These are phyloP conservation scores for Perkinsus marinus DNA, from an alignment of 169 alveolate species.

Conservation along the genomic window DNA sequence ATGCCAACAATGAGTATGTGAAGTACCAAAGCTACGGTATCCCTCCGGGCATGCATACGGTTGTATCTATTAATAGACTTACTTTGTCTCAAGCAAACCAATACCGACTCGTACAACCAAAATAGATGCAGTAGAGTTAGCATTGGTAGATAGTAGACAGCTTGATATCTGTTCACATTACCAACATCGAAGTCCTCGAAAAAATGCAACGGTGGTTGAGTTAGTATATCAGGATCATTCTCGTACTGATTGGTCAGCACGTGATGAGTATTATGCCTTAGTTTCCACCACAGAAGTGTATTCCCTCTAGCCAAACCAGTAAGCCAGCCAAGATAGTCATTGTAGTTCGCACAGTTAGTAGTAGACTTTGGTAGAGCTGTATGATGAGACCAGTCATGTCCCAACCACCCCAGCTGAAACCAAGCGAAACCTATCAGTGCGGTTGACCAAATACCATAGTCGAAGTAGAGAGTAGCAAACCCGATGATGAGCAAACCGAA, in stretches of 20 bases:
- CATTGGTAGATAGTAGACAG: not conserved
- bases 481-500: not conserved
- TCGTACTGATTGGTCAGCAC: not conserved
- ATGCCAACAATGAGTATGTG: not conserved
- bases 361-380: not conserved
- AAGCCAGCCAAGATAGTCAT: not conserved
- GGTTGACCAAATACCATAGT: not conserved
- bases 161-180: not conserved
- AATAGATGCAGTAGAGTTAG: not conserved
- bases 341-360: not conserved
- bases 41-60: slow-evolving; percentile 1
- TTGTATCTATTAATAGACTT: not conserved
- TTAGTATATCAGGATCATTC: not conserved
- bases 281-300: not conserved
- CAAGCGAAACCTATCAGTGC: not conserved
- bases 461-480: not conserved
- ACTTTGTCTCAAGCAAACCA: not conserved
- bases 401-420: slow-evolving; percentile 6
- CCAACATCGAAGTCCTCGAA: not conserved
- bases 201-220: not conserved
- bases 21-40: not conserved
- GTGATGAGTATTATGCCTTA: slow-evolving; percentile 6
- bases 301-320: not conserved
- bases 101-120: not conserved
- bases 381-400: slow-evolving; percentile 11